These are phyloP conservation scores for Umbilicaria muhlenbergii DNA, from an alignment of 495 filamentous ascomycete species.

Conservation along the genomic window DNA sequence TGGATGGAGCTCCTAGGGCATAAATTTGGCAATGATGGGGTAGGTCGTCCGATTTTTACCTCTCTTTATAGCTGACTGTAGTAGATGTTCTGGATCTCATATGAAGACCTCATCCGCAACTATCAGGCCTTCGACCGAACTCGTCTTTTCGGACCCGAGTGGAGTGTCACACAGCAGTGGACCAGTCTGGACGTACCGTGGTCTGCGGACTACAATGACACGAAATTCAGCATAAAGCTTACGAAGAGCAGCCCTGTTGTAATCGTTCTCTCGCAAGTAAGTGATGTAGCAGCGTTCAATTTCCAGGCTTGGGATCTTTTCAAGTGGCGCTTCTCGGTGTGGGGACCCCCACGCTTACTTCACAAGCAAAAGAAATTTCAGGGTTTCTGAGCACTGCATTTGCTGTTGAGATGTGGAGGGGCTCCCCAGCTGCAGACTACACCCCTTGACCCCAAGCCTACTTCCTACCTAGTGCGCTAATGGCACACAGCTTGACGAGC, in stretches of 20 bases:
- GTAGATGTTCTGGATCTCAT: constrained; percentile 54
- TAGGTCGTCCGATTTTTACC: constrained; percentile 7
- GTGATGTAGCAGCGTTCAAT: background rate
- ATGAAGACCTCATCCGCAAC: constrained; percentile 68
- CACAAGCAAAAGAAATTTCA: no score
- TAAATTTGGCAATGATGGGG: constrained; percentile 79
- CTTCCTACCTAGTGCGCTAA: constrained; percentile 1
- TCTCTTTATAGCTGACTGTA: constrained; percentile 4
- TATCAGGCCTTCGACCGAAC: constrained; percentile 76
- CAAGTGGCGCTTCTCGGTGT: no score
- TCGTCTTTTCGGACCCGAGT: constrained; percentile 70
- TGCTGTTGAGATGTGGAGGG: background rate
- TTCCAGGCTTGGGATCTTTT: background rate
- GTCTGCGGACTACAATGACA: constrained; percentile 71
- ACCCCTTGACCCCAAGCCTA: background rate
- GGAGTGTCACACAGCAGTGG: constrained; percentile 76
- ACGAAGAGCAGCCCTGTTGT: constrained; percentile 53
- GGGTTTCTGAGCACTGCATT: background rate
- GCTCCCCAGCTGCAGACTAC: background rate
- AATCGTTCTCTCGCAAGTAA: constrained; percentile 58
- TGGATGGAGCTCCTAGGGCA: constrained; percentile 71
- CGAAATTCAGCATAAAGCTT: constrained; percentile 61
- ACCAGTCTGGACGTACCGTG: constrained; percentile 72
- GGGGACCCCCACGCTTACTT: no score
- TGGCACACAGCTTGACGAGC: constrained; percentile 44